phyloP scores from a whole-genome alignment of 768 basidiomycete species.

The Termitomyces sp. region DNA sequence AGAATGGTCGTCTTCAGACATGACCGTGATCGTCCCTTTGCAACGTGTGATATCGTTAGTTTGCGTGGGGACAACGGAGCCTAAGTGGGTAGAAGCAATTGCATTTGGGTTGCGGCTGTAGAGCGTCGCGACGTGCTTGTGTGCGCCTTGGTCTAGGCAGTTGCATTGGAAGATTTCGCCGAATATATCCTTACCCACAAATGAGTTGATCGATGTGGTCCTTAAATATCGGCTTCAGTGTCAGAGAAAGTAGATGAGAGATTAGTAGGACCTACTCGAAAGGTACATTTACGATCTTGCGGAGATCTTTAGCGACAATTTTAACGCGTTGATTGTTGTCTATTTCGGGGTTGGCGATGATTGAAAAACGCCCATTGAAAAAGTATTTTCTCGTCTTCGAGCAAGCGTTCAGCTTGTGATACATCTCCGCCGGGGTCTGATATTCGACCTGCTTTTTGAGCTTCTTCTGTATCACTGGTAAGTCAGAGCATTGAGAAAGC shows the following conservation, averaged over 20 bases:
- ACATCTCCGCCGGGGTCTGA: constrained; percentile 24
- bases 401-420: constrained; percentile 16
- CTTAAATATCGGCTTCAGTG: background rate
- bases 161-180: background rate
- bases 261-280: constrained; percentile 21
- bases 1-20: constrained; percentile 18
- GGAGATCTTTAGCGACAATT: constrained; percentile 23
- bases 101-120: background rate
- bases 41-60: constrained; percentile 7
- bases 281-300: constrained; percentile 22
- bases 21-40: constrained; percentile 19
- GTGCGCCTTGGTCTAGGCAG: background rate
- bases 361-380: constrained; percentile 24
- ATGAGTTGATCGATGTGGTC: background rate
- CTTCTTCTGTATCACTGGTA: background rate
- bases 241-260: background rate
- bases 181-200: background rate
- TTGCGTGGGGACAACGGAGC: background rate
- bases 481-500: background rate
- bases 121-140: background rate
- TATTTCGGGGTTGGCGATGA: constrained; percentile 20
- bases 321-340: constrained; percentile 18
- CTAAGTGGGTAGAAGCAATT: background rate
- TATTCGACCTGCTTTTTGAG: constrained; percentile 17
- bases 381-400: constrained; percentile 7